phyloP scores from a whole-genome alignment of 805 yeast genomes.

The Schwanniomyces yamadae region DNA sequence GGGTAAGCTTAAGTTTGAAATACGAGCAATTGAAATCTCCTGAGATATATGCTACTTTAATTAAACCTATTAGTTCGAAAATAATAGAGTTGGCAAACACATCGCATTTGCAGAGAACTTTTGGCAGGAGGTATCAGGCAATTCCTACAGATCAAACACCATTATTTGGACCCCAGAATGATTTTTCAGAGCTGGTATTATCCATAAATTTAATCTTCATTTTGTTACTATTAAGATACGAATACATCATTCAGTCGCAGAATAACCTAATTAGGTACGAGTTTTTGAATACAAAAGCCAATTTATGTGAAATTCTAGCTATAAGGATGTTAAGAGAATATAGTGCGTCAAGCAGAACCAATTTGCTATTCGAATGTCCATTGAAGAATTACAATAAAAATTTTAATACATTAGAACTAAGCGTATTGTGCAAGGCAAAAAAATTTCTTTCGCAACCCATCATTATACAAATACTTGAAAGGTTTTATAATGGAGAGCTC shows the following conservation, averaged over 20 bases:
- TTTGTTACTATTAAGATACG: constrained; percentile 35
- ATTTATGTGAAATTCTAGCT: constrained; percentile 53
- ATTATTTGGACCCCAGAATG: constrained; percentile 18
- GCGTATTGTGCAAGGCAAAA: constrained; percentile 53
- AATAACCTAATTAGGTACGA: constrained; percentile 38
- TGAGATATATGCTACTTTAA: constrained; percentile 45
- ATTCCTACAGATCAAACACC: constrained; percentile 24
- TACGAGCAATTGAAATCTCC: constrained; percentile 53
- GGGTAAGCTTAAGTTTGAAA: constrained; percentile 45
- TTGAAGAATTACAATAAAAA: constrained; percentile 30
- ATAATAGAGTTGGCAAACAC: constrained; percentile 39
- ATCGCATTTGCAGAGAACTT: constrained; percentile 31
- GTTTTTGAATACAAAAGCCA: constrained; percentile 44
- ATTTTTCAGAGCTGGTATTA: constrained; percentile 14
- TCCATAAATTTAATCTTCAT: constrained; percentile 30
- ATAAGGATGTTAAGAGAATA: constrained; percentile 49
- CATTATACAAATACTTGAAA: constrained; percentile 44
- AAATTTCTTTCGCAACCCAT: constrained; percentile 52
- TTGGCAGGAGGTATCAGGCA: constrained; percentile 27
- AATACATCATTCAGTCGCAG: constrained; percentile 39
- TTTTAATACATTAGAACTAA: constrained; percentile 50
- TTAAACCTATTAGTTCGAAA: constrained; percentile 46
- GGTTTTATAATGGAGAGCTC: constrained; percentile 53
- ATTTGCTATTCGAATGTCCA: constrained; percentile 47
- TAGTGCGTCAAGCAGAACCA: constrained; percentile 41